Percentiles rank a stretch among this genome's conserved stretches.
Evolutionary conservation across 345 rosid genomes (phyloP).

Genomic region (Mangifera indica): DNA sequence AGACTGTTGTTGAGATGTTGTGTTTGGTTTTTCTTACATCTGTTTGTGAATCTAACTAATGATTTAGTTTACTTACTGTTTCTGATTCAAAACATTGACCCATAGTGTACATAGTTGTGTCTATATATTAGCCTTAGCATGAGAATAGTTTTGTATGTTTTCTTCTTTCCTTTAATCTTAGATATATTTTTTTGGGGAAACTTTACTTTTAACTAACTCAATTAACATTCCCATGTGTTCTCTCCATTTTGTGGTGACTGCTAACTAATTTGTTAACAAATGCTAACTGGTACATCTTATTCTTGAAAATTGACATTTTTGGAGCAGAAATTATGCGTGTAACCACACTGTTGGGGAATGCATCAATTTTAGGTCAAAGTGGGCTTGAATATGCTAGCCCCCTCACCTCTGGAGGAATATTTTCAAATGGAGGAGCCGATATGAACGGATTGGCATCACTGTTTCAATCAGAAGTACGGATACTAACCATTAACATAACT

Average conservation of each 20-base stretch:
- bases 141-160: conserved; percentile 6
- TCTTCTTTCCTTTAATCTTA: conserved; percentile 22
- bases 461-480: conserved; percentile 98
- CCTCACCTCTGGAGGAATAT: conserved; percentile 85
- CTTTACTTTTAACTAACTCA: conserved; percentile 47
- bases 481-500: conserved; percentile 99
- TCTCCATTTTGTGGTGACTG: conserved; percentile 57
- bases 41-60: background rate
- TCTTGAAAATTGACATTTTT: conserved; percentile 96
- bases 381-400: conserved; percentile 95
- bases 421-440: conserved; percentile 91
- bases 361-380: conserved; percentile 96
- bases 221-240: conserved; percentile 50
- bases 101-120: background rate
- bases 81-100: background rate
- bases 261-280: conserved; percentile 64
- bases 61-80: conserved; percentile 1
- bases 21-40: background rate
- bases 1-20: background rate
- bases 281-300: conserved; percentile 94
- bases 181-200: conserved; percentile 27
- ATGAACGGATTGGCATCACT: conserved; percentile 88
- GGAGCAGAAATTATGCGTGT: conserved; percentile 99
- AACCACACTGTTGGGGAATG: conserved; percentile 98
- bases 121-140: conserved; percentile 8